Evolutionary conservation across 768 basidiomycete genomes (phyloP).

Genomic region (Myochromella boudieri): DNA sequence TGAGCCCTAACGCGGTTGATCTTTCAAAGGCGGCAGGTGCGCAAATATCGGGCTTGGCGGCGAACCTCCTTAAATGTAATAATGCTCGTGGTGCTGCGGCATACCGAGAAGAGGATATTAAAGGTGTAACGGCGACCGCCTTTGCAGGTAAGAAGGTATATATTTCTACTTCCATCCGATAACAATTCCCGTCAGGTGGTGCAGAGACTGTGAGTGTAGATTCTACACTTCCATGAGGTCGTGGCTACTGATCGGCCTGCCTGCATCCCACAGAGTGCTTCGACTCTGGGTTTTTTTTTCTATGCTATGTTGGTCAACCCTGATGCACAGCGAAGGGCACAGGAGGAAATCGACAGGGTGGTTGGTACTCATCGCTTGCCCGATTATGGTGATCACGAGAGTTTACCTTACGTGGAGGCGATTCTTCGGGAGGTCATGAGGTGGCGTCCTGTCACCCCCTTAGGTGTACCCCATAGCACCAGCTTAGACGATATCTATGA

Average conservation of each 20-base stretch:
- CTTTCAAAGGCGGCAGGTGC: conserved; percentile 8
- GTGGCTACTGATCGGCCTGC: too few species aligned
- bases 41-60: conserved; percentile 7
- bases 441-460: conserved; percentile 33
- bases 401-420: conserved; percentile 39
- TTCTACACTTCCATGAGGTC: too few species aligned
- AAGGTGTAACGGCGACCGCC: conserved; percentile 14
- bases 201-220: too few species aligned
- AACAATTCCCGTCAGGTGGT: background rate
- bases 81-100: background rate
- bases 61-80: conserved; percentile 10
- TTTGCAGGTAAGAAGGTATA: conserved; percentile 10
- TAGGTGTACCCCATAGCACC: too few species aligned
- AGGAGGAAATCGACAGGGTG: conserved; percentile 40
- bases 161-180: background rate
- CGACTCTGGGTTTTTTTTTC: conserved; percentile 16
- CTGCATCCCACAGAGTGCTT: conserved; percentile 13
- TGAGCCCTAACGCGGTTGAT: too few species aligned
- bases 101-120: conserved; percentile 11
- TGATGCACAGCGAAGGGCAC: conserved; percentile 22
- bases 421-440: conserved; percentile 38
- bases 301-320: conserved; percentile 23
- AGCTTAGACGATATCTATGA: too few species aligned
- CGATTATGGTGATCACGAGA: conserved; percentile 32
- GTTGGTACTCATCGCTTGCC: conserved; percentile 37